These are phyloP conservation scores for Cryptococcus wingfieldii DNA, from an alignment of 1,284 basidiomycete species.

Conservation along the genomic window DNA sequence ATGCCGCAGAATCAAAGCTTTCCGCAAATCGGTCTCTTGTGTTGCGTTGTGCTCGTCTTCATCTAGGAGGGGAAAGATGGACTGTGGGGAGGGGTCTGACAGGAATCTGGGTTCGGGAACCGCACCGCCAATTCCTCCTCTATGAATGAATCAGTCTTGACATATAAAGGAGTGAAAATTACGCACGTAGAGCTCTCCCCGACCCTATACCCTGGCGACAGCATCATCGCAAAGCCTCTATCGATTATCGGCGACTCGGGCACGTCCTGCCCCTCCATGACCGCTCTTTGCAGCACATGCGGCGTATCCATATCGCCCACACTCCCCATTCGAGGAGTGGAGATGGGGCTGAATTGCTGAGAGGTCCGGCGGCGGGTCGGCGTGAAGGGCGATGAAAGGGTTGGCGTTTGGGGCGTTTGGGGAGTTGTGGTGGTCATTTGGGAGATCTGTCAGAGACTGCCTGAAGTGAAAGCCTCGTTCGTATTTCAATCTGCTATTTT, in stretches of 20 bases:
- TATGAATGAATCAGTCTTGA: background rate
- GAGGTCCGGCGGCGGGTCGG: too few species aligned
- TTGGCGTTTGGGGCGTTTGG: too few species aligned
- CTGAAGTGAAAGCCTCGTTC: too few species aligned
- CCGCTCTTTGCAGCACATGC: background rate
- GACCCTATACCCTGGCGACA: background rate
- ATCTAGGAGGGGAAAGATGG: constrained; percentile 15
- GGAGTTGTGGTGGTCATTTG: too few species aligned
- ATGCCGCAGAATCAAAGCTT: constrained; percentile 31
- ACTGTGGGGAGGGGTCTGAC: constrained; percentile 12
- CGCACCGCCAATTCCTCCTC: too few species aligned
- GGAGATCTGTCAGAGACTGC: too few species aligned
- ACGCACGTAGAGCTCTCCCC: background rate
- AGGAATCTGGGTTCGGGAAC: constrained; percentile 16
- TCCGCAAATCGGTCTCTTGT: constrained; percentile 4
- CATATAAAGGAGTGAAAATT: too few species aligned
- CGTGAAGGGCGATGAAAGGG: too few species aligned
- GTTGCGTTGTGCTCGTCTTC: constrained; percentile 3
- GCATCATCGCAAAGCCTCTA: background rate
- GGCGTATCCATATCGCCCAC: background rate
- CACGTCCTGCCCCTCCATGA: background rate
- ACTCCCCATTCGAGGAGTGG: too few species aligned
- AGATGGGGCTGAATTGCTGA: too few species aligned
- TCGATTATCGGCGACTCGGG: background rate
- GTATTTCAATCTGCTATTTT: too few species aligned